A percentile compares a stretch with the other conserved stretches of the same genome.
phyloP scores from a whole-genome alignment of 805 yeast genomes.

The Saccharomycopsis sp. region DNA sequence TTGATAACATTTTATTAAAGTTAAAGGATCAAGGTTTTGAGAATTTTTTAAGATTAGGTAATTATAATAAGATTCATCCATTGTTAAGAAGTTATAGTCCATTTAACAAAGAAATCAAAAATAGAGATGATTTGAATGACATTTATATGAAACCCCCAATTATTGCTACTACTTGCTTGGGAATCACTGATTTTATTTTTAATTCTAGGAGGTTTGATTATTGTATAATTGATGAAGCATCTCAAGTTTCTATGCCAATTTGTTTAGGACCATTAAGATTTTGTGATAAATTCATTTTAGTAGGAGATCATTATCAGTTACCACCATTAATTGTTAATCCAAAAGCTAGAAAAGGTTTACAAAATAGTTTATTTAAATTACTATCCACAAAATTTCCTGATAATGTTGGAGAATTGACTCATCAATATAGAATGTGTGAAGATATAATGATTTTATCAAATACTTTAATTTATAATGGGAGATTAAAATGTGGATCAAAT shows the following conservation, averaged over 20 bases:
- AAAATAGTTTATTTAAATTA: conserved; percentile 63
- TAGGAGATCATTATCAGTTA: conserved; percentile 93
- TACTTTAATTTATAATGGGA: conserved; percentile 62
- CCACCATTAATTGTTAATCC: conserved; percentile 77
- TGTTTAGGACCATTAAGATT: conserved; percentile 79
- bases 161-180: conserved; percentile 84
- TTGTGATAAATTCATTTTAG: conserved; percentile 73
- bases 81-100: conserved; percentile 46
- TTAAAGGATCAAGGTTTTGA: conserved; percentile 36
- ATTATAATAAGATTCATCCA: conserved; percentile 47
- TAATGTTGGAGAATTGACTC: conserved; percentile 63
- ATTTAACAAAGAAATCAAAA: conserved; percentile 20
- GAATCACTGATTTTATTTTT: conserved; percentile 56
- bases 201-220: conserved; percentile 62
- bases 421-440: conserved; percentile 86
- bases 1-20: conserved; percentile 81
- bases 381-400: conserved; percentile 66
- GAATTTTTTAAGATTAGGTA: conserved; percentile 58
- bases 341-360: conserved; percentile 51
- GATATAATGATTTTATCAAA: conserved; percentile 84
- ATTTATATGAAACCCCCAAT: conserved; percentile 50
- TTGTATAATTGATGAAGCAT: conserved; percentile 94
- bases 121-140: conserved; percentile 35
- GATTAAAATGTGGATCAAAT: conserved; percentile 64
- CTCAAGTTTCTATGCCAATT: conserved; percentile 87